Evolutionary conservation across 768 basidiomycete species (phyloP).

Genomic region (Clitopilus hobsonii): DNA sequence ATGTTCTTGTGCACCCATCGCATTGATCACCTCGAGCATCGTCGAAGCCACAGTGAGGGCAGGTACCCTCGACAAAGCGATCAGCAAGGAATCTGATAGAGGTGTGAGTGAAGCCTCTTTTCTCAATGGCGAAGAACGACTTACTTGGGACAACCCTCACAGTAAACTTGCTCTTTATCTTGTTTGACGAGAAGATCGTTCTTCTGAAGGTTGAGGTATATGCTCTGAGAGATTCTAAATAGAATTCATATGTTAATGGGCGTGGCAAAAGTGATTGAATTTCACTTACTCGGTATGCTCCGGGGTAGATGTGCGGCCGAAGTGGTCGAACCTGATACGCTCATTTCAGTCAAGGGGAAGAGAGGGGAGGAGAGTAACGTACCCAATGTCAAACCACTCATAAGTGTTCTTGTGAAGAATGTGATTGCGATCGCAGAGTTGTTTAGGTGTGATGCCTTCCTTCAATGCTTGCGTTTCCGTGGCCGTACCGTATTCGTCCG

Average conservation of each 20-base stretch:
- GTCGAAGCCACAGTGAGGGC: slow-evolving; percentile 90
- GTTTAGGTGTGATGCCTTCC: slow-evolving; percentile 72
- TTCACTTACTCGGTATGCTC: slow-evolving; percentile 76
- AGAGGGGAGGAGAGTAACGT: slow-evolving; percentile 7
- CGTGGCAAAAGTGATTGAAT: neutral
- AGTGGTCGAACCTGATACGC: slow-evolving; percentile 91
- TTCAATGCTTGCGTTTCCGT: slow-evolving; percentile 96
- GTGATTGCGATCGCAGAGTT: slow-evolving; percentile 90
- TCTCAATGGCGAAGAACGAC: slow-evolving; percentile 12
- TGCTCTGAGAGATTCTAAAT: slow-evolving; percentile 81
- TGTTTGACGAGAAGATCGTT: slow-evolving; percentile 77
- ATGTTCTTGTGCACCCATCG: slow-evolving; percentile 86
- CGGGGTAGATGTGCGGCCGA: slow-evolving; percentile 90
- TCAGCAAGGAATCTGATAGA: slow-evolving; percentile 82
- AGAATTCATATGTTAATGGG: neutral
- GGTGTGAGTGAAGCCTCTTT: neutral
- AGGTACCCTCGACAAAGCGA: slow-evolving; percentile 96
- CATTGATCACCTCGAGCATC: slow-evolving; percentile 99
- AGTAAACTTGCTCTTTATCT: slow-evolving; percentile 90
- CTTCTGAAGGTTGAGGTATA: slow-evolving; percentile 80
- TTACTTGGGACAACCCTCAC: slow-evolving; percentile 84
- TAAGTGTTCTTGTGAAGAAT: slow-evolving; percentile 88
- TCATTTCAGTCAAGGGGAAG: slow-evolving; percentile 6
- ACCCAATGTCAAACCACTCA: slow-evolving; percentile 97
- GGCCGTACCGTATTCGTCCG: slow-evolving; percentile 99